phyloP scores from a whole-genome alignment of 2,329 filamentous ascomycete species.

The Cladophialophora psammophila region DNA sequence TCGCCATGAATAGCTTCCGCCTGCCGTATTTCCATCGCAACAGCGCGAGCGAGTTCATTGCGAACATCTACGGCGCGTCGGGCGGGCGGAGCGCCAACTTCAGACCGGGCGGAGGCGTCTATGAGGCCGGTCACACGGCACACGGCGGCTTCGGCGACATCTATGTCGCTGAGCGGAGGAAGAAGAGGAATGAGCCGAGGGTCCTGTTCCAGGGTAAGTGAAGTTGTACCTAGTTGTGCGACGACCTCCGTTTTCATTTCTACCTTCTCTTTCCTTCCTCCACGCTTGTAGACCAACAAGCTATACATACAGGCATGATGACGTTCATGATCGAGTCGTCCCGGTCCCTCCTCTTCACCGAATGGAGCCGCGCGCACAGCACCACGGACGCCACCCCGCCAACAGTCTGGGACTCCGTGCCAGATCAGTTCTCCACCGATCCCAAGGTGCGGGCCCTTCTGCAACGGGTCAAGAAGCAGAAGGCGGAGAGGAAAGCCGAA shows the following conservation, averaged over 20 bases:
- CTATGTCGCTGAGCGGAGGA: slow-evolving; percentile 11
- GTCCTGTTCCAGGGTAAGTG: slow-evolving; percentile 16
- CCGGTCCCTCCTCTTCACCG: slow-evolving; percentile 14
- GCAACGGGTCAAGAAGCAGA: slow-evolving; percentile 19
- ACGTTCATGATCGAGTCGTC: slow-evolving; percentile 17
- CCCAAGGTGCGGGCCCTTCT: slow-evolving; percentile 13
- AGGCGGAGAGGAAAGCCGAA: slow-evolving; percentile 12
- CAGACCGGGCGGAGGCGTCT: slow-evolving; percentile 21
- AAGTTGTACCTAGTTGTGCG: no score
- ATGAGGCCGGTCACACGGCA: slow-evolving; percentile 20
- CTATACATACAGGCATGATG: slow-evolving; percentile 18
- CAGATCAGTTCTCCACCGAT: slow-evolving; percentile 19
- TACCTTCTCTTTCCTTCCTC: no score
- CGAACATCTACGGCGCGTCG: slow-evolving; percentile 37
- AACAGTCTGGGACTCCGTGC: slow-evolving; percentile 13
- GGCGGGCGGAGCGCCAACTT: slow-evolving; percentile 21
- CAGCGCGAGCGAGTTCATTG: slow-evolving; percentile 51
- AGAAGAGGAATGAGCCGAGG: slow-evolving; percentile 16
- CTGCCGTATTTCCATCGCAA: slow-evolving; percentile 54
- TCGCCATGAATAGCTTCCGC: slow-evolving; percentile 49
- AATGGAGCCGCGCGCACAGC: slow-evolving; percentile 14
- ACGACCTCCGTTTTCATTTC: no score
- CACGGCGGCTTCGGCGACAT: slow-evolving; percentile 21
- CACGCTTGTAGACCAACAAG: no score
- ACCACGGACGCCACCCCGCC: slow-evolving; percentile 9